phyloP scores from a whole-genome alignment of 2,329 filamentous ascomycete species.

The Neofusicoccum ribis region DNA sequence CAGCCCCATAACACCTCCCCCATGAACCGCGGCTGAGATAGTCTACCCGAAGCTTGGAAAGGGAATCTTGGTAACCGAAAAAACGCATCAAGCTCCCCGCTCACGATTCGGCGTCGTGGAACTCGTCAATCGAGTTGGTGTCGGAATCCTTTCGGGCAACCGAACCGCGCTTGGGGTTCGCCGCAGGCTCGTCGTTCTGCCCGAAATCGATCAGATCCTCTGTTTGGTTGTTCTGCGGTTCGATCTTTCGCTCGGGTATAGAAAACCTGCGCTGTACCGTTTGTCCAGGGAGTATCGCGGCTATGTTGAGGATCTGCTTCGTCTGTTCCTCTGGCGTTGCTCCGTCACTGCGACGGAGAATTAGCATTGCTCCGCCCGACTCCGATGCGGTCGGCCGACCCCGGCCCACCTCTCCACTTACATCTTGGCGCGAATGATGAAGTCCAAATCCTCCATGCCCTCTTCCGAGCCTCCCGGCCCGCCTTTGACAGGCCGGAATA shows the following conservation, averaged over 20 bases:
- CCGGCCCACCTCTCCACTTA: slow-evolving; percentile 46
- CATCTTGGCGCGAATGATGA: slow-evolving; percentile 89
- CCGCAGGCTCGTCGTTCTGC: slow-evolving; percentile 39
- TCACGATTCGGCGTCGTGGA: slow-evolving; percentile 49
- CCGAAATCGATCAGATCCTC: slow-evolving; percentile 61
- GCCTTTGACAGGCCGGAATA: slow-evolving; percentile 76
- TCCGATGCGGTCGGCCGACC: neutral
- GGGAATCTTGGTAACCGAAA: neutral
- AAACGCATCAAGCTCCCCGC: neutral
- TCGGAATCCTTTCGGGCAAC: slow-evolving; percentile 43
- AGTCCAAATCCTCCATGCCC: slow-evolving; percentile 87
- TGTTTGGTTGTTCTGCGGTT: slow-evolving; percentile 24
- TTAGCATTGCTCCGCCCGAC: neutral
- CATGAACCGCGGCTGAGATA: neutral
- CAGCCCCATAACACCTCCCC: neutral
- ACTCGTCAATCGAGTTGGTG: slow-evolving; percentile 47
- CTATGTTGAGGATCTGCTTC: slow-evolving; percentile 83
- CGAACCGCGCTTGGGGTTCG: neutral
- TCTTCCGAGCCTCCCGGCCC: slow-evolving; percentile 72
- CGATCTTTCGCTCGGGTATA: slow-evolving; percentile 54
- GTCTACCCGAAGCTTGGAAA: slow-evolving; percentile 9
- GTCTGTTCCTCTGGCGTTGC: slow-evolving; percentile 67
- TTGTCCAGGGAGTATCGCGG: slow-evolving; percentile 81
- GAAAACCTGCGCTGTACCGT: slow-evolving; percentile 49
- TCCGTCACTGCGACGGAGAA: slow-evolving; percentile 53